A percentile compares a stretch with the other conserved stretches of the same genome.
Conservation (phyloP, 805 yeast genomes). For the Nematodospora valgi region DNA sequence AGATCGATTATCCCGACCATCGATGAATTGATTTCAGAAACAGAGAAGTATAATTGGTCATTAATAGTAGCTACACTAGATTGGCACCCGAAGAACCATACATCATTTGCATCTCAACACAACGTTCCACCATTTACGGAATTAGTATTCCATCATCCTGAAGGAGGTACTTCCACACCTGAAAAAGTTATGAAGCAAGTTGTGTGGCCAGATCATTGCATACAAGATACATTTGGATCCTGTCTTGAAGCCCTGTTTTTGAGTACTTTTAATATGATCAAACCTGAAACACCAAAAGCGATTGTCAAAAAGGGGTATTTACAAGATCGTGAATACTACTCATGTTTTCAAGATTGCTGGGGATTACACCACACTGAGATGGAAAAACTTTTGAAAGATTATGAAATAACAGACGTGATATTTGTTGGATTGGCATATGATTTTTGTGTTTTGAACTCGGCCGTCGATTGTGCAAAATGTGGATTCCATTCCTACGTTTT, state of each 20-base stretch:
- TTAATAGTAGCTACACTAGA: slow-evolving; percentile 74
- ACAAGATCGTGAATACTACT: slow-evolving; percentile 77
- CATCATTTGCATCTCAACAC: slow-evolving; percentile 78
- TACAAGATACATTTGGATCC: slow-evolving; percentile 68
- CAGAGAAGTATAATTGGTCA: slow-evolving; percentile 48
- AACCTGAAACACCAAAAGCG: slow-evolving; percentile 29
- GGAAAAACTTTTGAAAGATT: slow-evolving; percentile 40
- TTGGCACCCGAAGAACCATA: slow-evolving; percentile 82
- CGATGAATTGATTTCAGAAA: slow-evolving; percentile 39
- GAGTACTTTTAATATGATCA: slow-evolving; percentile 28
- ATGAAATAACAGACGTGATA: slow-evolving; percentile 56
- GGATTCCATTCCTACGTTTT: slow-evolving; percentile 69
- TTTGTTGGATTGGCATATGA: slow-evolving; percentile 86
- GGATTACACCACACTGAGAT: slow-evolving; percentile 66
- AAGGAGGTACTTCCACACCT: no score
- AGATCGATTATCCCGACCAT: slow-evolving; percentile 53
- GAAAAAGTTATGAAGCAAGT: slow-evolving; percentile 36
- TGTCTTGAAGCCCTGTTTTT: slow-evolving; percentile 52
- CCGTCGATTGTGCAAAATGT: slow-evolving; percentile 56
- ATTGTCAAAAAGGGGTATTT: slow-evolving; percentile 69
- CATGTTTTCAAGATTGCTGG: slow-evolving; percentile 85
- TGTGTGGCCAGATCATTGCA: slow-evolving; percentile 92
- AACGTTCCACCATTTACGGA: slow-evolving; percentile 47
- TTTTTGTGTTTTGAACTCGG: slow-evolving; percentile 77
- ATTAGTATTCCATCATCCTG: slow-evolving; percentile 50